Base-by-base conservation (phyloP, 768 basidiomycete genomes). In the Termitomyces sp. region DNA sequence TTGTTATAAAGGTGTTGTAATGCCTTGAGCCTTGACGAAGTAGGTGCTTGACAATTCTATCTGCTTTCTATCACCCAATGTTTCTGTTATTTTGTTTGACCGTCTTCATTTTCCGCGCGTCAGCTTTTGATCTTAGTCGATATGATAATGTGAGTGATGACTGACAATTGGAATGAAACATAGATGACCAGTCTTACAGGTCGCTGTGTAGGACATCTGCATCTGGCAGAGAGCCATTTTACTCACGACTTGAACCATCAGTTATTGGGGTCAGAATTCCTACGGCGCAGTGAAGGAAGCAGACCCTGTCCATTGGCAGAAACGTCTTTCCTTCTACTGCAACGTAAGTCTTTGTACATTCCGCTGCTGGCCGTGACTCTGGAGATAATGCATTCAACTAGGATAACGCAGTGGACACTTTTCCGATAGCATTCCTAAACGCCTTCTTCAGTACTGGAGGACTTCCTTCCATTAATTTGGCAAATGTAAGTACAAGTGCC, bases 211-310 rank as follows among this genome's bases (percentile, higher is more conserved):
- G 62, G 79, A 32, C 28, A 28, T 38, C 40, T 49, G 9, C 10
- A 18, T 23, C n/a, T 23, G 1, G 55, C 41, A 8, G 9, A 26
- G 32, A 16, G 26, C 36, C 28, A 44, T 41, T 28, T n/a, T 40
- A 8, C 12, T 38, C 20, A 53, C 18, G 18, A 44, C 20, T 30
- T 43, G 38, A 23, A 35, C 50, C 67, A 4, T 20, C 8, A 87
- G 86, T 35, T 88, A 88, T 68, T 89, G 85, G 85, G 89, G 88
- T 59, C 87, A 90, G 69, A 85, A 89, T 64, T 88, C 88, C 1
- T 87, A 87, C 59, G 87, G 88, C 43, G 87, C 86, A 10, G 74
- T 72, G 5, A 75, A 81, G 61, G 55, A 68, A 16, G 67, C 67
- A 23, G 78, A 87, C 59, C 69, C 75, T 0, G 77, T 82, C 33